These are phyloP conservation scores for Paracorniculantispora psalliotae DNA, from an alignment of 2,329 filamentous ascomycete species.

Conservation along the genomic window DNA sequence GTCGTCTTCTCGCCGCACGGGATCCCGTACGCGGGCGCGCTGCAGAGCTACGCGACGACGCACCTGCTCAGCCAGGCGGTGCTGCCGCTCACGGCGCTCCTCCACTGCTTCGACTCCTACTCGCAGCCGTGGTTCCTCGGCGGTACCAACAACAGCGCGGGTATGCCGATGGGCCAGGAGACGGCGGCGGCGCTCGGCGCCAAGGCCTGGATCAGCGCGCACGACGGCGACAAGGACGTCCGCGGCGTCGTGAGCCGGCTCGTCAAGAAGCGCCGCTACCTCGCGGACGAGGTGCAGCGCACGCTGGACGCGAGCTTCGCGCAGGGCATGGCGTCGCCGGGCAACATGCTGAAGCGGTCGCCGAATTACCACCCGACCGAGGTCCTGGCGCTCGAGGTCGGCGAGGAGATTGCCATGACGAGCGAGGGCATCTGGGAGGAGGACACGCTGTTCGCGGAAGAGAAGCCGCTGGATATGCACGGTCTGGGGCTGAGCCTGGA, in stretches of 20 bases:
- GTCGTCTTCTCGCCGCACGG: slow-evolving; percentile 63
- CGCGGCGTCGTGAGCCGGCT: slow-evolving; percentile 49
- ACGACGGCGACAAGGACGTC: slow-evolving; percentile 55
- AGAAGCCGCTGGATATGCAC: background rate
- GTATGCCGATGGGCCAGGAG: slow-evolving; percentile 51
- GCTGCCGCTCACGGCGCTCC: slow-evolving; percentile 56
- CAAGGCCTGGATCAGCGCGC: slow-evolving; percentile 55
- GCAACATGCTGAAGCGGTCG: background rate
- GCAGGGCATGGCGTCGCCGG: slow-evolving; percentile 9
- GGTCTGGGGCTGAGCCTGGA: background rate
- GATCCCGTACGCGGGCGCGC: slow-evolving; percentile 45
- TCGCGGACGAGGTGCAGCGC: slow-evolving; percentile 39
- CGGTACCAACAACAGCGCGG: slow-evolving; percentile 51
- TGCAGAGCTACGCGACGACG: slow-evolving; percentile 51
- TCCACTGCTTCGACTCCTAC: slow-evolving; percentile 60
- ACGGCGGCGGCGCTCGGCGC: slow-evolving; percentile 51
- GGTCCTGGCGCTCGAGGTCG: slow-evolving; percentile 36
- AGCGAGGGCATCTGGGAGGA: slow-evolving; percentile 32
- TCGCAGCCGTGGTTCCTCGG: slow-evolving; percentile 55
- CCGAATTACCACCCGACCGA: slow-evolving; percentile 27
- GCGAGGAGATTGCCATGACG: slow-evolving; percentile 39
- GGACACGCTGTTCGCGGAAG: background rate
- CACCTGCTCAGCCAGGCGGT: slow-evolving; percentile 53
- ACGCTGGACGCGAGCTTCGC: slow-evolving; percentile 23
- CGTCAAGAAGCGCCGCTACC: slow-evolving; percentile 43